Evolutionary conservation across 2,329 filamentous ascomycete genomes (phyloP).

Genomic region (Cryphonectria naterciae): DNA sequence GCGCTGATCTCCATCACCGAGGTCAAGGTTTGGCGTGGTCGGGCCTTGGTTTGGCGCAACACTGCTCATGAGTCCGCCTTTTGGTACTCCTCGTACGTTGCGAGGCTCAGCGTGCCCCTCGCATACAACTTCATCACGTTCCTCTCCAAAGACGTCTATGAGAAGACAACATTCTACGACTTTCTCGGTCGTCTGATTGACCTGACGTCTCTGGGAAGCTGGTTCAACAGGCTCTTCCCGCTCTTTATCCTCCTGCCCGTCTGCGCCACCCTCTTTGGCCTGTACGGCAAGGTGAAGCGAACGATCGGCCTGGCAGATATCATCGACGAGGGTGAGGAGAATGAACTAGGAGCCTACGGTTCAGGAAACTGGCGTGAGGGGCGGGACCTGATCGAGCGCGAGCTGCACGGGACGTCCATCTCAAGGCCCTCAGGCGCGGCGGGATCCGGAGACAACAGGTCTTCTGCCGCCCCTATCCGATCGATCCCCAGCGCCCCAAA

Average conservation of each 20-base stretch:
- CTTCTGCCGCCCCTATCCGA: slow-evolving; percentile 50
- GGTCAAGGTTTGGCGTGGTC: slow-evolving; percentile 96
- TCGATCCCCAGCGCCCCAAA: slow-evolving; percentile 50
- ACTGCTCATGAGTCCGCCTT: slow-evolving; percentile 93
- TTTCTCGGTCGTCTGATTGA: slow-evolving; percentile 86
- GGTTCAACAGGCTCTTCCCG: slow-evolving; percentile 89
- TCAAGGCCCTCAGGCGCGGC: slow-evolving; percentile 41
- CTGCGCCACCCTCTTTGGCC: slow-evolving; percentile 80
- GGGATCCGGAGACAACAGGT: slow-evolving; percentile 36
- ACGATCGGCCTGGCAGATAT: slow-evolving; percentile 79
- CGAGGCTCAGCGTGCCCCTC: slow-evolving; percentile 88
- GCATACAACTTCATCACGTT: slow-evolving; percentile 98
- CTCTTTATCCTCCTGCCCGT: slow-evolving; percentile 86
- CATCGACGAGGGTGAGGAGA: slow-evolving; percentile 74
- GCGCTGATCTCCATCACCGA: slow-evolving; percentile 87
- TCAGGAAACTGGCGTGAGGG: slow-evolving; percentile 91
- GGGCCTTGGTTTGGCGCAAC: slow-evolving; percentile 85
- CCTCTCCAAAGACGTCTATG: slow-evolving; percentile 71
- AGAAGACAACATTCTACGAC: slow-evolving; percentile 80
- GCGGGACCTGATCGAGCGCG: slow-evolving; percentile 84
- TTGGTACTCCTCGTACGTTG: slow-evolving; percentile 94
- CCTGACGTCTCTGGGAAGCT: slow-evolving; percentile 77
- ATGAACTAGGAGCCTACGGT: slow-evolving; percentile 68
- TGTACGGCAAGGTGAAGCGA: slow-evolving; percentile 81
- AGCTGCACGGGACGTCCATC: slow-evolving; percentile 69